phyloP scores from a whole-genome alignment of 176 grass and related monocot genomes.

The Eremochloa ophiuroides region DNA sequence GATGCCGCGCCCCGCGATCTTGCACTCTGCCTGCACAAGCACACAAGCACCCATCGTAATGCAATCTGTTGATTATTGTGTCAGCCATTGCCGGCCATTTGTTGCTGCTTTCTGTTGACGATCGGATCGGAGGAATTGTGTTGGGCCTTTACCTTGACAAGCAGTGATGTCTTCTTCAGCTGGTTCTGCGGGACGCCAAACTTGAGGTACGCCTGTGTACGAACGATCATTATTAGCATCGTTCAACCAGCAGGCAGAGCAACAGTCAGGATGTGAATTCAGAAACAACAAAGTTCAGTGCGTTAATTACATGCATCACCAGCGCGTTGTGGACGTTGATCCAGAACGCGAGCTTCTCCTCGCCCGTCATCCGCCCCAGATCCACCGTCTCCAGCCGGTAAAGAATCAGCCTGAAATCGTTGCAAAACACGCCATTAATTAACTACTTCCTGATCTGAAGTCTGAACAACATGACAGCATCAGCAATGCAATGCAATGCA shows the following conservation, averaged over 20 bases:
- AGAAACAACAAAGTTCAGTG: too few relatives aligned
- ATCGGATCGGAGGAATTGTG: too few relatives aligned
- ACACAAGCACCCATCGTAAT: too few relatives aligned
- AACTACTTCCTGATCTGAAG: too few relatives aligned
- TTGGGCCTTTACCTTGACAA: constrained; percentile 97
- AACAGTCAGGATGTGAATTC: too few relatives aligned
- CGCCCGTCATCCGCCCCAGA: constrained; percentile 61
- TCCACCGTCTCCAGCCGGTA: constrained; percentile 65
- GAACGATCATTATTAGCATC: background rate
- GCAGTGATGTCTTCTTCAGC: constrained; percentile 73
- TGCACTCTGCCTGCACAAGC: constrained; percentile 69
- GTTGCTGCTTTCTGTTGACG: too few relatives aligned
- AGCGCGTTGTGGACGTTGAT: constrained; percentile 90
- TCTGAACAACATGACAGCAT: too few relatives aligned
- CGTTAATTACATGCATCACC: constrained; percentile 89
- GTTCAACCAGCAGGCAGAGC: too few relatives aligned
- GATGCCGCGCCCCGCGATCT: constrained; percentile 55
- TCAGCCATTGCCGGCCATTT: constrained; percentile 6
- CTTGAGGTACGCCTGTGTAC: constrained; percentile 79
- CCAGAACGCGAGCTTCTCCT: constrained; percentile 89
- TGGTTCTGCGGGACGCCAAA: constrained; percentile 82
- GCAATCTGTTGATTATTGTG: too few relatives aligned
- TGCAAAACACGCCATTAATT: too few relatives aligned
- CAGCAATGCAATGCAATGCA: too few relatives aligned
- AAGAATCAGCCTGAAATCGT: constrained; percentile 68